Conservation (phyloP, 257 asterid genomes). For the Solanum virginianum region DNA sequence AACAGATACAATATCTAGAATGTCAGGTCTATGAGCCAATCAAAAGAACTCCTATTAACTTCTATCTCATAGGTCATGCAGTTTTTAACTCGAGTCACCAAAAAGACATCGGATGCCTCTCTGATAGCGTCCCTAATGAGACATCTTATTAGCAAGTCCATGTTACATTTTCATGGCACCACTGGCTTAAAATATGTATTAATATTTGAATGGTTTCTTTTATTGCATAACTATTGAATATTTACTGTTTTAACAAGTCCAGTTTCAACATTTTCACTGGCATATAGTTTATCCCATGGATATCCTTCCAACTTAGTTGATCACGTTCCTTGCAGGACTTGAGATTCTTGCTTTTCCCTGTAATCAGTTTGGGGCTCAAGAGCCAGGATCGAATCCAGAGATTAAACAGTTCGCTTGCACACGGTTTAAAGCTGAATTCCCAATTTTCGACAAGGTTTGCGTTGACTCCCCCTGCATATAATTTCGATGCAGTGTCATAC, state of each 20-base stretch:
- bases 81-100: background rate
- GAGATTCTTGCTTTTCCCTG: conserved; percentile 94
- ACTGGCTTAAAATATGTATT: background rate
- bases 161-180: background rate
- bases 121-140: background rate
- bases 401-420: conserved; percentile 87
- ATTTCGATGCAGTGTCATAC: background rate
- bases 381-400: conserved; percentile 81
- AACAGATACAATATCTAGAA: background rate
- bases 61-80: background rate
- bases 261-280: background rate
- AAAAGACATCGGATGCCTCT: background rate
- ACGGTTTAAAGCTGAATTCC: conserved; percentile 81
- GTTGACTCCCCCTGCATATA: background rate
- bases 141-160: background rate
- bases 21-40: background rate
- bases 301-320: background rate
- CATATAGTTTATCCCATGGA: background rate
- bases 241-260: background rate
- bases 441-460: conserved; percentile 79
- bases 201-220: background rate
- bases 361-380: conserved; percentile 95
- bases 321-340: conserved; percentile 36
- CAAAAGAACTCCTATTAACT: background rate
- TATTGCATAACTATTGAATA: background rate